phyloP scores from a whole-genome alignment of 2,329 filamentous ascomycete genomes.

The Pestalotiopsis sp. region DNA sequence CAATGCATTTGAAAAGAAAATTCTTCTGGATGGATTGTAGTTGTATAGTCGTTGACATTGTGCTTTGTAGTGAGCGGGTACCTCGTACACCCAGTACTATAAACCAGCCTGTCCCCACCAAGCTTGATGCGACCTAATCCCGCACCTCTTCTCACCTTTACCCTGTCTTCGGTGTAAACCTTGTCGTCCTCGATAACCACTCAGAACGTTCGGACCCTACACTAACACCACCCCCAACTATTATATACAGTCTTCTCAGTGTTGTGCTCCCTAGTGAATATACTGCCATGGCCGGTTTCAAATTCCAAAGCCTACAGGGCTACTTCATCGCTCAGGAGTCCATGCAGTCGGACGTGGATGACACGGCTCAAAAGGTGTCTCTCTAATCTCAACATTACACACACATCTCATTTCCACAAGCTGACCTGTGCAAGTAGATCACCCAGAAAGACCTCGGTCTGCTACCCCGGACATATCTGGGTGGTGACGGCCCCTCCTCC shows the following conservation, averaged over 20 bases:
- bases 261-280: not conserved
- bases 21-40: no score
- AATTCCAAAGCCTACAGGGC: not conserved
- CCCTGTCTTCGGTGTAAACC: not conserved
- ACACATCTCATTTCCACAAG: not conserved
- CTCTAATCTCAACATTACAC: not conserved
- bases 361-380: not conserved
- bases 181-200: not conserved
- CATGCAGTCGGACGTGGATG: not conserved
- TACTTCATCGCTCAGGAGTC: not conserved
- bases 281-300: not conserved
- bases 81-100: not conserved
- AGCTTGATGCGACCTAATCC: not conserved
- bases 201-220: not conserved
- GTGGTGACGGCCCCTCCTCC: not conserved
- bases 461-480: not conserved
- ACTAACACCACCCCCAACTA: not conserved
- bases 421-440: not conserved
- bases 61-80: no score
- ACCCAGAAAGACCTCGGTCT: conserved; percentile 3
- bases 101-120: not conserved
- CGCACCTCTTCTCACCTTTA: not conserved
- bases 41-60: no score
- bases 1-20: no score
- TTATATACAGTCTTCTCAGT: not conserved